These are phyloP conservation scores for Aspergillus sp. DNA, from an alignment of 2,329 filamentous ascomycete genomes.

Conservation along the genomic window DNA sequence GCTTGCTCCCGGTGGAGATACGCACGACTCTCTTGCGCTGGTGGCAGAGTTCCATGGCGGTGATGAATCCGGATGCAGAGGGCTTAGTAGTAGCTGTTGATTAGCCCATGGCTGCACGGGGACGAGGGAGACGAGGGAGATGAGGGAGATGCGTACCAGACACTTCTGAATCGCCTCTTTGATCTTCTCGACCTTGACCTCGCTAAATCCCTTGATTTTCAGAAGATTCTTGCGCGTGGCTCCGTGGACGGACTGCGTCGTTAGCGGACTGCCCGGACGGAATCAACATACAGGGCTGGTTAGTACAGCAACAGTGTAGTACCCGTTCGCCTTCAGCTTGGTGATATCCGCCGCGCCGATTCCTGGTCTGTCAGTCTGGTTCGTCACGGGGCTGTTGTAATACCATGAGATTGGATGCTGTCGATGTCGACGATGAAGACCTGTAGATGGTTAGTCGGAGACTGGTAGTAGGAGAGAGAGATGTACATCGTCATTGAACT, in stretches of 20 bases:
- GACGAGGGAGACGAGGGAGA: not conserved
- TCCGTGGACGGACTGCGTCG: slow-evolving; percentile 50
- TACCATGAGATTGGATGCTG: slow-evolving; percentile 55
- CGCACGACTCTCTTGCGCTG: slow-evolving; percentile 54
- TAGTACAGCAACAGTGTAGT: slow-evolving; percentile 55
- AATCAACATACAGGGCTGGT: too few species aligned
- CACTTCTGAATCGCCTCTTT: slow-evolving; percentile 58
- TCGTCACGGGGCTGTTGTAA: too few species aligned
- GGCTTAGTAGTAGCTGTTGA: slow-evolving; percentile 45
- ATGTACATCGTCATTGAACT: slow-evolving; percentile 42
- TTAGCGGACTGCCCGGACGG: too few species aligned
- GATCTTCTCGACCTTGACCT: slow-evolving; percentile 61
- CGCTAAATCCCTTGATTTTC: slow-evolving; percentile 62
- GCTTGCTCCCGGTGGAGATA: slow-evolving; percentile 61
- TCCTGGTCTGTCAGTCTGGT: too few species aligned
- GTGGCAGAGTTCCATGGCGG: slow-evolving; percentile 54
- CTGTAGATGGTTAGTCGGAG: slow-evolving; percentile 31
- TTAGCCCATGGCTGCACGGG: not conserved
- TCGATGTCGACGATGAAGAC: slow-evolving; percentile 58
- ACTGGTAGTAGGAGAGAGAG: too few species aligned
- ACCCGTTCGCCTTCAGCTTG: slow-evolving; percentile 55
- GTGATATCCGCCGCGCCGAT: slow-evolving; percentile 57
- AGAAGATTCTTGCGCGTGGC: slow-evolving; percentile 51
- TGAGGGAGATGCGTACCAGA: slow-evolving; percentile 32
- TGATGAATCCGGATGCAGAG: slow-evolving; percentile 52